A percentile compares a stretch with the other conserved stretches of the same genome.
These are phyloP conservation scores for Populus deltoides DNA, from an alignment of 345 rosid species.

Conservation along the genomic window DNA sequence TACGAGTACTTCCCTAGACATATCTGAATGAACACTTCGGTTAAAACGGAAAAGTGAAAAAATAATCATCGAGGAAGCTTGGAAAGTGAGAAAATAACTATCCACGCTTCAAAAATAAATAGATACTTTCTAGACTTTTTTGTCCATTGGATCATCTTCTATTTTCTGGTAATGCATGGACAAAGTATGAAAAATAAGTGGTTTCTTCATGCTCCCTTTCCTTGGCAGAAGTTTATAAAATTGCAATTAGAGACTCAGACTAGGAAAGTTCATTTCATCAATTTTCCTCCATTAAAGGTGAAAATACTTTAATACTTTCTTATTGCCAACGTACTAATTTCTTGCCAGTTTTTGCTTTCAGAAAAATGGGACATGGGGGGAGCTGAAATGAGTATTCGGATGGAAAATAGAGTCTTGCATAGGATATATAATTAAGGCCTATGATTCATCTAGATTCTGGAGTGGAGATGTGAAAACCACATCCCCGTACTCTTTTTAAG, in stretches of 20 bases:
- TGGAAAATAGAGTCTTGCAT: neutral
- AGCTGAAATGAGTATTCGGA: neutral
- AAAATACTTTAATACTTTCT: neutral
- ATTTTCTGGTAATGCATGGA: neutral
- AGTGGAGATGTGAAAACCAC: neutral
- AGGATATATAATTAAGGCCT: neutral
- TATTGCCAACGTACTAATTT: too few species aligned
- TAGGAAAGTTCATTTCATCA: neutral
- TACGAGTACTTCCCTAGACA: neutral
- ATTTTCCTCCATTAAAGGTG: neutral
- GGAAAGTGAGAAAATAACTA: neutral
- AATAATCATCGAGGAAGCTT: neutral
- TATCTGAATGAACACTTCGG: neutral
- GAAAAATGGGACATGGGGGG: neutral
- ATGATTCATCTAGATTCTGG: neutral
- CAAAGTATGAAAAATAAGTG: neutral
- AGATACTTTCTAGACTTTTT: neutral
- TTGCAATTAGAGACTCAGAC: neutral
- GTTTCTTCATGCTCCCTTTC: neutral
- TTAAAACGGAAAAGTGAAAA: neutral
- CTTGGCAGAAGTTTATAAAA: neutral
- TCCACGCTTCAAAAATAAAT: neutral
- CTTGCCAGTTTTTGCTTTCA: too few species aligned
- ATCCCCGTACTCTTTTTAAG: neutral
- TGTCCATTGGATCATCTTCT: neutral